Conservation (phyloP, 2,329 filamentous ascomycete species). For the Penicillium sp. region DNA sequence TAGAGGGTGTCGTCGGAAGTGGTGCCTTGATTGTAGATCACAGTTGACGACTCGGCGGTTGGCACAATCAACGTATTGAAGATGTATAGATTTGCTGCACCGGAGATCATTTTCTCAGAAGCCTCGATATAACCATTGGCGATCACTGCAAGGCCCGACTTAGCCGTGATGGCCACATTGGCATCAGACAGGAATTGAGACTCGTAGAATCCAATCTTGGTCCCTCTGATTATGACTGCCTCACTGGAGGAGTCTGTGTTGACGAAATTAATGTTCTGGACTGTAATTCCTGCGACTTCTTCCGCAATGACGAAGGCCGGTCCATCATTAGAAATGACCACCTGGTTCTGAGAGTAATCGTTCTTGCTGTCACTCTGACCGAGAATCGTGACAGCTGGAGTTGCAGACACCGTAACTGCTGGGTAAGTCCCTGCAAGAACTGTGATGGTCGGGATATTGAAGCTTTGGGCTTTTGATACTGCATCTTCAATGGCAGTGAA, state of each 20-base stretch:
- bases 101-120: constrained; percentile 40
- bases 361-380: constrained; percentile 29
- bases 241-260: constrained; percentile 14
- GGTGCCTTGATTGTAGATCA: constrained; percentile 41
- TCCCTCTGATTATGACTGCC: constrained; percentile 34
- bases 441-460: constrained; percentile 41
- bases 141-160: constrained; percentile 36
- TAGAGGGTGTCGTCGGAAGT: constrained; percentile 12
- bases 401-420: constrained; percentile 38
- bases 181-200: constrained; percentile 43
- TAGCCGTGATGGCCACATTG: constrained; percentile 23
- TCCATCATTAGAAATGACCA: constrained; percentile 28
- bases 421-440: constrained; percentile 46
- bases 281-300: constrained; percentile 30
- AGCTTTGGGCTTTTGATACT: constrained; percentile 41
- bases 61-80: constrained; percentile 43
- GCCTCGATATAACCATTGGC: constrained; percentile 45
- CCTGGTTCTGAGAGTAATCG: constrained; percentile 37
- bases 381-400: constrained; percentile 40
- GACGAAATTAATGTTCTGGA: constrained; percentile 39
- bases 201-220: constrained; percentile 42
- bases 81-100: constrained; percentile 40
- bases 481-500: constrained; percentile 45
- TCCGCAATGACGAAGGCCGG: constrained; percentile 30
- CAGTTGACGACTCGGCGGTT: constrained; percentile 29